Percentiles rank a stretch among this genome's conserved stretches.
Evolutionary conservation across 495 filamentous ascomycete genomes (phyloP).

Genomic region (Aspergillus coremiiformis): DNA sequence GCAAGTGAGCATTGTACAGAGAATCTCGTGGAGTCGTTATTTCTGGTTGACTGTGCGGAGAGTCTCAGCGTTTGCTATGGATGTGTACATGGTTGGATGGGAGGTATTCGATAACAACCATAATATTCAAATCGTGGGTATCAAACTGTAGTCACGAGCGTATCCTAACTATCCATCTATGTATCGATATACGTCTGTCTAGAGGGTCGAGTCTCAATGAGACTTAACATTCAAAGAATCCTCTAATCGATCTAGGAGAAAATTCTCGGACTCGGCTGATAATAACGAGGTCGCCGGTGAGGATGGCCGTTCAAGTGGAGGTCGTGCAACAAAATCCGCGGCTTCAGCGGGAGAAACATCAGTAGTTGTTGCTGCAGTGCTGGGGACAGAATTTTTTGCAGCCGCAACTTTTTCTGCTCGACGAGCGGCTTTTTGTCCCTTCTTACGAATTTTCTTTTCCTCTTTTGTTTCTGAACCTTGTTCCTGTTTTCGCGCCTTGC

Average conservation of each 20-base stretch:
- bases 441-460: background rate
- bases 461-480: constrained; percentile 10
- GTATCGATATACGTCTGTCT: background rate
- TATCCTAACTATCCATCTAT: background rate
- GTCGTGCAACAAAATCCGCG: background rate
- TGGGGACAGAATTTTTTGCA: background rate
- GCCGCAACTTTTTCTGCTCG: background rate
- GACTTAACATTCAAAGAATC: constrained; percentile 11
- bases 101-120: background rate
- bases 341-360: background rate
- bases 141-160: background rate
- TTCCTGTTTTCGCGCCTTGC: constrained; percentile 13
- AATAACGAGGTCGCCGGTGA: constrained; percentile 14
- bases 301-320: constrained; percentile 6
- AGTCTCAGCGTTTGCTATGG: no score
- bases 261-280: constrained; percentile 17
- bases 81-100: no score
- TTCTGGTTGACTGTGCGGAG: no score
- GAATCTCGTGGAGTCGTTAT: no score
- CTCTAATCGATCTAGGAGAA: constrained; percentile 24
- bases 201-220: background rate
- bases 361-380: background rate
- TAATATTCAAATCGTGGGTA: background rate
- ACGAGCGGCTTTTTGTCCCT: background rate
- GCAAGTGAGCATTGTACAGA: no score